Evolutionary conservation across 2,329 filamentous ascomycete species (phyloP).

Genomic region (Pseudogymnoascus sp.): DNA sequence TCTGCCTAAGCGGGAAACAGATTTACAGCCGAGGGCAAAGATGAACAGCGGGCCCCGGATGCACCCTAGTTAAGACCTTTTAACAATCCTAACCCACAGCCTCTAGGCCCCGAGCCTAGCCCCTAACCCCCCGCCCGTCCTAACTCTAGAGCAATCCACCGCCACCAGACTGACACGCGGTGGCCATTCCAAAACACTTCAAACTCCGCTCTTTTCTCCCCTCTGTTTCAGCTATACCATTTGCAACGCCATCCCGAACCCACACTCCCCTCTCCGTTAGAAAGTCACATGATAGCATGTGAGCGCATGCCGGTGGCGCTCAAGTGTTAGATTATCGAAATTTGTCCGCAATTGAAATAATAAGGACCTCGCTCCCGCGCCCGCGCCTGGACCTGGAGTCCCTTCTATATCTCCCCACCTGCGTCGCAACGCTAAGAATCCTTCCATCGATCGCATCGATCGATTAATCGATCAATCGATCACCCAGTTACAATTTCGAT

Average conservation of each 20-base stretch:
- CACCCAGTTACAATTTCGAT: not conserved
- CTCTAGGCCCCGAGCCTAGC: not conserved
- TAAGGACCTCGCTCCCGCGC: not conserved
- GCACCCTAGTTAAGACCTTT: not conserved
- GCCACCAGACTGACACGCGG: not conserved
- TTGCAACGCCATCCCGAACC: not conserved
- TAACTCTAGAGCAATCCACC: not conserved
- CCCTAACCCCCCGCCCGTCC: not conserved
- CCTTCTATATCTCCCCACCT: not conserved
- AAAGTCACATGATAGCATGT: constrained; percentile 2
- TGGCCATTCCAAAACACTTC: not conserved
- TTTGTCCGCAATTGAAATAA: not conserved
- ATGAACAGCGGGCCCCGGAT: not conserved
- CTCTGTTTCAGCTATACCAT: not conserved
- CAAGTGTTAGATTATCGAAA: not conserved
- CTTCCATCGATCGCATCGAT: not conserved
- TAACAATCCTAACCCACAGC: not conserved
- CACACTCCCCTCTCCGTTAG: not conserved
- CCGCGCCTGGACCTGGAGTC: not conserved
- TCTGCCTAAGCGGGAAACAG: not conserved
- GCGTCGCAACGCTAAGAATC: not conserved
- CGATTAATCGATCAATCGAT: constrained; percentile 3
- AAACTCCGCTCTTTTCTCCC: not conserved
- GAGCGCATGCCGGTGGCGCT: not conserved
- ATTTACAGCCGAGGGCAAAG: not conserved